Conservation (phyloP, 129 eudicot genomes). For the Helianthus annuus region HanXRQr2.0-SUNRISE NC_035442.2:107135077-107135576, state of each 20-base stretch:
- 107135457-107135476: conserved; percentile 13
- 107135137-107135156: conserved; percentile 10
- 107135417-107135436: conserved; percentile 23
- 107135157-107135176: neutral
- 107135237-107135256: conserved; percentile 1
- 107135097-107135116: neutral
- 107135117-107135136: conserved; percentile 5
- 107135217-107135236: neutral
- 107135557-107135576: no score
- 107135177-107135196: neutral
- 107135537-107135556: no score
- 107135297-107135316: conserved; percentile 34
- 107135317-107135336: conserved; percentile 31
- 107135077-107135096: neutral
- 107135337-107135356: conserved; percentile 37
- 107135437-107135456: conserved; percentile 17
- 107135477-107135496: no score
- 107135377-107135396: conserved; percentile 18
- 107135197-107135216: neutral
- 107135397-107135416: conserved; percentile 20
- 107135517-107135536: no score
- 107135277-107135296: conserved; percentile 30
- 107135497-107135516: no score
- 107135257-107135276: conserved; percentile 5
- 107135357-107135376: conserved; percentile 35